phyloP scores from a whole-genome alignment of 345 rosid species.

The Abelmoschus esculentus region DNA sequence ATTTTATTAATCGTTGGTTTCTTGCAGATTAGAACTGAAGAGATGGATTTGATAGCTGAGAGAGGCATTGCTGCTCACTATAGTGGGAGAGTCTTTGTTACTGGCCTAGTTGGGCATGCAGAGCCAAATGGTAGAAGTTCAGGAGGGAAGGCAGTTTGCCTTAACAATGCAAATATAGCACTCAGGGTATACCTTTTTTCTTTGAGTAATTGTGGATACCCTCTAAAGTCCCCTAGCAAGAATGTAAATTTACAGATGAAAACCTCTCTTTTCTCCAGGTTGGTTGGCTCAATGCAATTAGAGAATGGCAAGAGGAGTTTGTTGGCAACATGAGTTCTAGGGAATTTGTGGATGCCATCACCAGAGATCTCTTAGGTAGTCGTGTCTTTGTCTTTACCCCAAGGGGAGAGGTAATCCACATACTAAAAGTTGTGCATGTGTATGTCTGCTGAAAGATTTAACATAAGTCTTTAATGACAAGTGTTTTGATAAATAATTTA shows the following conservation, averaged over 20 bases:
- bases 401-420: conserved; percentile 56
- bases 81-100: conserved; percentile 71
- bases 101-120: conserved; percentile 70
- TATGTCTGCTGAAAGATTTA: not conserved
- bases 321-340: conserved; percentile 99
- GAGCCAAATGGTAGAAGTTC: conserved; percentile 55
- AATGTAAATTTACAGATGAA: conserved; percentile 23
- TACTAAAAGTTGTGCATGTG: not conserved
- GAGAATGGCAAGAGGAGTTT: conserved; percentile 99
- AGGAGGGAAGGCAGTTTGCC: conserved; percentile 72
- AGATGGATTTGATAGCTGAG: conserved; percentile 94
- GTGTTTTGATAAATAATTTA: conserved; percentile 10
- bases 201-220: conserved; percentile 10
- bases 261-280: conserved; percentile 41
- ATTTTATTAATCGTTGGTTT: not conserved
- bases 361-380: conserved; percentile 89
- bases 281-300: conserved; percentile 97
- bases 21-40: conserved; percentile 91
- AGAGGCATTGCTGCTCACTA: conserved; percentile 98
- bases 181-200: conserved; percentile 56
- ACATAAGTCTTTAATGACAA: conserved; percentile 10
- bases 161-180: conserved; percentile 86
- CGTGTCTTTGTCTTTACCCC: conserved; percentile 91
- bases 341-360: conserved; percentile 91
- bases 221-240: conserved; percentile 16